phyloP scores from a whole-genome alignment of 306 rosid species.

The Corylus avellana region DNA sequence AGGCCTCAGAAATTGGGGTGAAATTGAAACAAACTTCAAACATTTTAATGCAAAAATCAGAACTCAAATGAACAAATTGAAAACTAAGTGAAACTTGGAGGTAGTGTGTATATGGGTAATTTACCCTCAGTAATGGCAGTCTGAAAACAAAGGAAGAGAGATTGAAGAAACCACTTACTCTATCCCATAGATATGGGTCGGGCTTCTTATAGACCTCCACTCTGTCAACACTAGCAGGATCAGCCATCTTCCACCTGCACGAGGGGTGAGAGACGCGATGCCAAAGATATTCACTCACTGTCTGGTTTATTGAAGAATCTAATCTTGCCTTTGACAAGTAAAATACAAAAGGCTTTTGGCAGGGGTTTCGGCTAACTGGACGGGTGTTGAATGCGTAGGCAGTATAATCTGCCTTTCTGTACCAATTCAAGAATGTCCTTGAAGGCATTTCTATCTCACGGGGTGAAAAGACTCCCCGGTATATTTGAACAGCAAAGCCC shows the following conservation, averaged over 20 bases:
- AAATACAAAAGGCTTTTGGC: conserved; percentile 90
- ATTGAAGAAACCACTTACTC: conserved; percentile 52
- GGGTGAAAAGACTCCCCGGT: conserved; percentile 77
- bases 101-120: background rate
- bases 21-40: background rate
- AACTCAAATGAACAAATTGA: background rate
- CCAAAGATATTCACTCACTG: conserved; percentile 56
- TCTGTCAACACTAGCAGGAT: conserved; percentile 57
- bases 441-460: conserved; percentile 97
- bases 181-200: conserved; percentile 83
- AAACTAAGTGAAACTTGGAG: background rate
- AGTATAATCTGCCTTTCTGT: conserved; percentile 84
- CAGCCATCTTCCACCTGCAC: conserved; percentile 81
- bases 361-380: conserved; percentile 78
- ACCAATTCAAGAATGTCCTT: conserved; percentile 93
- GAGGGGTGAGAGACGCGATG: conserved; percentile 61
- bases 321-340: conserved; percentile 59
- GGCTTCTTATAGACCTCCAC: conserved; percentile 67
- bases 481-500: conserved; percentile 89
- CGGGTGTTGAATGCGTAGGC: conserved; percentile 98
- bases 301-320: conserved; percentile 44
- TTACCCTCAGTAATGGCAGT: background rate
- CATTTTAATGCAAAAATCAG: background rate
- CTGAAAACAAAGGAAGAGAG: conserved; percentile 1
- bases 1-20: background rate